Conservation (phyloP, 2,329 filamentous ascomycete species). For the Chrysoporthe cubensis region DNA sequence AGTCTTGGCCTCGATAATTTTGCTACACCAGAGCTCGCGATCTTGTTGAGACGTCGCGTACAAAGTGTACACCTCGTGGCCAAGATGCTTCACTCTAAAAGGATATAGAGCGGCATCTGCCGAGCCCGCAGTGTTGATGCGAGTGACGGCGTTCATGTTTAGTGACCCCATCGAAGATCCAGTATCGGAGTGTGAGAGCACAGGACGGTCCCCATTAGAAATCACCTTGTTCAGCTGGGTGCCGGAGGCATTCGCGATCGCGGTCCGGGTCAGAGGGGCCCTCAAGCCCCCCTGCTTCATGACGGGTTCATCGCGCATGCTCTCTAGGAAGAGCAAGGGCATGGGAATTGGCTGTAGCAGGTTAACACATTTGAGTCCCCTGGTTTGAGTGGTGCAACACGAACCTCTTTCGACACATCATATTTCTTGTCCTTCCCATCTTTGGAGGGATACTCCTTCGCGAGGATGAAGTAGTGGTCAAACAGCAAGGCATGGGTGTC, state of each 20-base stretch:
- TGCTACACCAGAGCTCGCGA: slow-evolving; percentile 87
- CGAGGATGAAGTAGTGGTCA: slow-evolving; percentile 93
- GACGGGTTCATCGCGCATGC: slow-evolving; percentile 87
- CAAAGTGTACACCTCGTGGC: slow-evolving; percentile 88
- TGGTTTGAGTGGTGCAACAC: neutral
- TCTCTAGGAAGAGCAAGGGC: slow-evolving; percentile 92
- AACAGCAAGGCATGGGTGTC: slow-evolving; percentile 94
- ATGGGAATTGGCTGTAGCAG: slow-evolving; percentile 78
- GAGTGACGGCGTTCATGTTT: slow-evolving; percentile 38
- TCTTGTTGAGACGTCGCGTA: slow-evolving; percentile 79
- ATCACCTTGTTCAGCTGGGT: slow-evolving; percentile 61
- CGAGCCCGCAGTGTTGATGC: slow-evolving; percentile 47
- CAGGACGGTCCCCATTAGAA: slow-evolving; percentile 58
- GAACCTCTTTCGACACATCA: slow-evolving; percentile 86
- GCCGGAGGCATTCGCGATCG: slow-evolving; percentile 59
- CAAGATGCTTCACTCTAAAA: slow-evolving; percentile 94
- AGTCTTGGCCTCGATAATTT: slow-evolving; percentile 94
- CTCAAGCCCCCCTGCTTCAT: slow-evolving; percentile 80
- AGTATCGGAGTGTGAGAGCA: slow-evolving; percentile 70
- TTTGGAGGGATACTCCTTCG: slow-evolving; percentile 76
- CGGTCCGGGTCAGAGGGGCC: slow-evolving; percentile 60
- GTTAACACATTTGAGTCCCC: slow-evolving; percentile 34
- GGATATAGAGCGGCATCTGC: slow-evolving; percentile 89
- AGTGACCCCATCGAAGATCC: slow-evolving; percentile 65
- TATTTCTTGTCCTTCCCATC: slow-evolving; percentile 78